phyloP scores from a whole-genome alignment of 805 yeast genomes.

The Ogataea zsoltii region DNA sequence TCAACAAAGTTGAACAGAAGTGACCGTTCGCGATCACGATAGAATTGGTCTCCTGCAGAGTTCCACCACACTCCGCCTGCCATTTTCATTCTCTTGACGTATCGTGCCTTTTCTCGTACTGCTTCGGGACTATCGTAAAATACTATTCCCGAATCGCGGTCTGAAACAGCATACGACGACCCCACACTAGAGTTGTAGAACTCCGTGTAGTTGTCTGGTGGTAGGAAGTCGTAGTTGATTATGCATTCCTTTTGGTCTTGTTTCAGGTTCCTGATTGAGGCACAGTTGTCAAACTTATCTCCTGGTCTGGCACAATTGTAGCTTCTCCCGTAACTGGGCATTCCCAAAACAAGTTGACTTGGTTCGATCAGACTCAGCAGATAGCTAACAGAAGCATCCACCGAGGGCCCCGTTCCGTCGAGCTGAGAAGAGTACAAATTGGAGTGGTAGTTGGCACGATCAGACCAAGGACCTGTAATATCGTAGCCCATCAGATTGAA shows the following conservation, averaged over 20 bases:
- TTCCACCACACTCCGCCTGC: conserved; percentile 98
- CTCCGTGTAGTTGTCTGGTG: conserved; percentile 39
- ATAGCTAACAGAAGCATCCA: conserved; percentile 42
- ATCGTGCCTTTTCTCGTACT: conserved; percentile 58
- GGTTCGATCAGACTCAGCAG: conserved; percentile 26
- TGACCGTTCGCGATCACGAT: conserved; percentile 36
- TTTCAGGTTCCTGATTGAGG: conserved; percentile 9
- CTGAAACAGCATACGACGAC: conserved; percentile 54
- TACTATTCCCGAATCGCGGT: conserved; percentile 41
- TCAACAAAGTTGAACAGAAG: conserved; percentile 48
- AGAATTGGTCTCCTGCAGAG: conserved; percentile 66
- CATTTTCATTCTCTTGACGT: conserved; percentile 45
- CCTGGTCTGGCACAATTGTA: conserved; percentile 20
- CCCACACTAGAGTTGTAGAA: conserved; percentile 51
- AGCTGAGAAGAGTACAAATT: conserved; percentile 46
- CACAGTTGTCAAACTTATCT: conserved; percentile 23
- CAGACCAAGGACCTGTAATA: conserved; percentile 77
- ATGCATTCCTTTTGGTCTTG: conserved; percentile 24
- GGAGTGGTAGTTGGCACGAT: conserved; percentile 62
- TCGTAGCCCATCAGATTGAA: conserved; percentile 96
- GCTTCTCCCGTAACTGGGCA: conserved; percentile 79
- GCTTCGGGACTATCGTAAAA: conserved; percentile 67
- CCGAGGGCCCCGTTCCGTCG: conserved; percentile 38
- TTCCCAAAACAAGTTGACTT: conserved; percentile 68
- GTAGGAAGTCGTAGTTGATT: conserved; percentile 24